Evolutionary conservation across 495 filamentous ascomycete species (phyloP).

Genomic region (Trichoderma erinaceum): DNA sequence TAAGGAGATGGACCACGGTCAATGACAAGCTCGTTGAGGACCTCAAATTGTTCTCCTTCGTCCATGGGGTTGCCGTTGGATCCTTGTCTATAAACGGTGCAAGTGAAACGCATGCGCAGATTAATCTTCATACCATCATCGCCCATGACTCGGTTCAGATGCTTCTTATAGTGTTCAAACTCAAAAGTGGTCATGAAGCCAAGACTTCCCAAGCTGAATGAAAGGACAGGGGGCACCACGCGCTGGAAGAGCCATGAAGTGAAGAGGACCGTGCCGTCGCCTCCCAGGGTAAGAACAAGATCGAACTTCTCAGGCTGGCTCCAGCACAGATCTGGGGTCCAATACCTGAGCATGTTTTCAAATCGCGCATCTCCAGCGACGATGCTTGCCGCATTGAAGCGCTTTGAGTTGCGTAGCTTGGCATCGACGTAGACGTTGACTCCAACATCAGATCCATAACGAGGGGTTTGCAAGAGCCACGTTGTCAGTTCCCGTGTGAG

Average conservation of each 20-base stretch:
- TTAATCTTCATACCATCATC: conserved; percentile 91
- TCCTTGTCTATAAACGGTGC: conserved; percentile 76
- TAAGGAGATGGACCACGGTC: conserved; percentile 96
- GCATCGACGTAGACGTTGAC: conserved; percentile 94
- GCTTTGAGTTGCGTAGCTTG: conserved; percentile 76
- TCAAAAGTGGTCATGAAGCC: conserved; percentile 93
- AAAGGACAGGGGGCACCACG: conserved; percentile 82
- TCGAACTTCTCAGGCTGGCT: conserved; percentile 85
- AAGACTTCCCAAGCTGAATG: conserved; percentile 80
- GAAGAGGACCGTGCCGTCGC: conserved; percentile 87
- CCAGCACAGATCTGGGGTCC: conserved; percentile 93
- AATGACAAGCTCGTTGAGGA: conserved; percentile 95
- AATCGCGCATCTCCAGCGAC: conserved; percentile 64
- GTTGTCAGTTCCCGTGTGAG: conserved; percentile 78
- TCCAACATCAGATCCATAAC: conserved; percentile 70
- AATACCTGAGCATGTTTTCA: conserved; percentile 77
- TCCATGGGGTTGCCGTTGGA: conserved; percentile 47
- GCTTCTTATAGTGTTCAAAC: conserved; percentile 72
- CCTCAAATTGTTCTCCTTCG: conserved; percentile 83
- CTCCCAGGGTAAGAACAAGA: conserved; percentile 83
- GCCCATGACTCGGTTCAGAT: conserved; percentile 80
- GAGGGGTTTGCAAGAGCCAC: conserved; percentile 79
- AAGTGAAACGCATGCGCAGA: conserved; percentile 95
- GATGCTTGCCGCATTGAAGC: conserved; percentile 73
- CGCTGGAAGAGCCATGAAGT: conserved; percentile 93